Evolutionary conservation across 805 yeast genomes (phyloP), one percentile per base, ranked within the genome.

Genomic region (Priceomyces castillae): DNA sequence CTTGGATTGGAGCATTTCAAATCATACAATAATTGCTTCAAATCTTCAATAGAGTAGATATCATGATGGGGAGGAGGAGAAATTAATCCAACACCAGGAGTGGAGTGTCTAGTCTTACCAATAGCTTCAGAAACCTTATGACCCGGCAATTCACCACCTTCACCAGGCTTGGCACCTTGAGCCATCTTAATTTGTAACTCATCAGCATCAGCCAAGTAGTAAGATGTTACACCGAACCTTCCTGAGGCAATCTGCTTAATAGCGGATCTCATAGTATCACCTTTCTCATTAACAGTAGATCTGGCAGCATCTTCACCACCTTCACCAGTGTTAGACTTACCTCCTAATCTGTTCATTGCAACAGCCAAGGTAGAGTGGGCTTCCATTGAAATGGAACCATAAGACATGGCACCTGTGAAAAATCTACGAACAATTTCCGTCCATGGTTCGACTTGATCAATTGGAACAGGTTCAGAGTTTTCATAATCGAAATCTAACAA

Each of bases 11-110:
- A 77, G 74, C 98, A 90, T 71, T 94, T 92, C 74, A 92, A 80
- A 63, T 92, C 99, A 66, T 92, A 92, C 60, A 92, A 88, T 61
- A 92, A 81, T 72, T 92, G 99, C 68, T 92, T 92, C 74, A 92
- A 78, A 72, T 92, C 99, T 73, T 92, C 99, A 67, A 92, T 92
- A 15, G 98, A 92, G 71, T 92, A 92, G 61, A 92, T 94, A 69
- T 92, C 98, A 71, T 92, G 98, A 69, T 92, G 99, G 33, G 98
- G 99, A 34, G 98, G 98, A 28, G 99, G 99, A 33, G 97, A 89
- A 56, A 94, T 92, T 60, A 92, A 77, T 57, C 98, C 98, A 46
- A 92, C 98, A 58, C 96, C 95, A 25, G 95, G 88, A 25, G 98
- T 92, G 0, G 97, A 90, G 67, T 90, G 97, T 70, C 99, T 82